Percentiles rank a stretch among this genome's conserved stretches.
Evolutionary conservation across 495 filamentous ascomycete species (phyloP).

Genomic region (Pseudevernia furfuracea): DNA sequence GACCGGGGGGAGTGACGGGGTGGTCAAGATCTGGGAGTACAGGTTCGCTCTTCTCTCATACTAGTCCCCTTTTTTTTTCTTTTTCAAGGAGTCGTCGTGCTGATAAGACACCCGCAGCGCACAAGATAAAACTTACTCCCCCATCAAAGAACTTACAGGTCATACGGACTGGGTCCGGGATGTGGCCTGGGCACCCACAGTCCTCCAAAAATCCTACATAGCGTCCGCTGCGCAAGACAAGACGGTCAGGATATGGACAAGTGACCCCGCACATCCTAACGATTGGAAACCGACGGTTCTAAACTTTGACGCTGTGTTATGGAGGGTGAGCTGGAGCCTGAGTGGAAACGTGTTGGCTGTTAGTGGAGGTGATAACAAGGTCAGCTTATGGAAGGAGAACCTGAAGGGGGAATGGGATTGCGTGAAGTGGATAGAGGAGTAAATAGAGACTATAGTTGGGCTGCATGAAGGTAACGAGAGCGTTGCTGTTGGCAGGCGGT

Average conservation of each 20-base stretch:
- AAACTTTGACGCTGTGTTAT: slow-evolving; percentile 79
- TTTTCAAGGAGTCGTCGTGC: background rate
- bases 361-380: slow-evolving; percentile 90
- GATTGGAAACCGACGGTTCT: slow-evolving; percentile 80
- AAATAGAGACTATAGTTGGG: slow-evolving; percentile 17
- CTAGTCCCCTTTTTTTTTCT: background rate
- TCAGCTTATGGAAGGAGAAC: slow-evolving; percentile 60
- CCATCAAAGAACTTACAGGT: slow-evolving; percentile 53
- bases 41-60: slow-evolving; percentile 35
- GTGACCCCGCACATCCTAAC: slow-evolving; percentile 48
- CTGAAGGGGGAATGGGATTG: slow-evolving; percentile 77
- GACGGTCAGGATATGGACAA: slow-evolving; percentile 95
- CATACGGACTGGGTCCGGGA: slow-evolving; percentile 98
- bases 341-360: slow-evolving; percentile 96
- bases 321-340: slow-evolving; percentile 96
- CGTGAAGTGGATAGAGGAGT: slow-evolving; percentile 95
- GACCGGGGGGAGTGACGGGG: slow-evolving; percentile 86
- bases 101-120: slow-evolving; percentile 30
- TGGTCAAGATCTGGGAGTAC: slow-evolving; percentile 83
- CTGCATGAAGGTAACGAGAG: background rate
- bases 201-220: slow-evolving; percentile 91
- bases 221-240: slow-evolving; percentile 92
- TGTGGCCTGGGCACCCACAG: slow-evolving; percentile 91
- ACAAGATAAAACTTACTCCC: slow-evolving; percentile 48
- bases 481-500: background rate